These are phyloP conservation scores for Ilex paraguariensis DNA, from an alignment of 305 asterid genomes.

Conservation along the genomic window DNA sequence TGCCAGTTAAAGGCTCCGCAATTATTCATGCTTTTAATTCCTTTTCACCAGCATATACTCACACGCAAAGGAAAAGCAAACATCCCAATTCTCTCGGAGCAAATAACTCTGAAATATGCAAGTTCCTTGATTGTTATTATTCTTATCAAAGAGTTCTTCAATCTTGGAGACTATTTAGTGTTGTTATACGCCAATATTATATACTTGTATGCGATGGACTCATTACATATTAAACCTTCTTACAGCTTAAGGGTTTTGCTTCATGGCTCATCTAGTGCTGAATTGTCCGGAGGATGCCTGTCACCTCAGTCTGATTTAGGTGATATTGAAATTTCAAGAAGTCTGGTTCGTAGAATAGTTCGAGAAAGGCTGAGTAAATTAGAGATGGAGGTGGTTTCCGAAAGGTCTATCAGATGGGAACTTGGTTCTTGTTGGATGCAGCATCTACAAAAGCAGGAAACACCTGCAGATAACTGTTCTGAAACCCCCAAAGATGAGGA, in stretches of 20 bases:
- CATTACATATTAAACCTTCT: slow-evolving; percentile 8
- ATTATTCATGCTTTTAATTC: too few species aligned
- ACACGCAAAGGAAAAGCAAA: too few species aligned
- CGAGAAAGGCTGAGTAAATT: slow-evolving; percentile 59
- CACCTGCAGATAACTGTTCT: slow-evolving; percentile 37
- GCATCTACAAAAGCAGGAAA: slow-evolving; percentile 91
- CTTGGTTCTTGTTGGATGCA: slow-evolving; percentile 99
- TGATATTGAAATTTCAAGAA: slow-evolving; percentile 43
- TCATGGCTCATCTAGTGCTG: slow-evolving; percentile 38
- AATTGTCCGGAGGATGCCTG: slow-evolving; percentile 44
- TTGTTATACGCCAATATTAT: neutral
- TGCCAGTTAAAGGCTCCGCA: too few species aligned
- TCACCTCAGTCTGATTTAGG: slow-evolving; percentile 36
- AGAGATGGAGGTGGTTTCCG: slow-evolving; percentile 29
- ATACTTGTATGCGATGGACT: too few species aligned
- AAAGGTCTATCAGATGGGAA: slow-evolving; percentile 87
- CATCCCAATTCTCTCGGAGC: too few species aligned
- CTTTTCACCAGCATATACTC: too few species aligned
- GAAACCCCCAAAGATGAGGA: slow-evolving; percentile 42
- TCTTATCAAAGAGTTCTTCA: too few species aligned
- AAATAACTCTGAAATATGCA: too few species aligned
- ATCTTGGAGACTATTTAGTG: neutral
- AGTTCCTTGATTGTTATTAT: too few species aligned
- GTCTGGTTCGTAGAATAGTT: slow-evolving; percentile 55
- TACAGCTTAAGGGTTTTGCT: slow-evolving; percentile 86